Evolutionary conservation across 129 eudicot genomes (phyloP).

Genomic region (Lactuca saligna): DNA sequence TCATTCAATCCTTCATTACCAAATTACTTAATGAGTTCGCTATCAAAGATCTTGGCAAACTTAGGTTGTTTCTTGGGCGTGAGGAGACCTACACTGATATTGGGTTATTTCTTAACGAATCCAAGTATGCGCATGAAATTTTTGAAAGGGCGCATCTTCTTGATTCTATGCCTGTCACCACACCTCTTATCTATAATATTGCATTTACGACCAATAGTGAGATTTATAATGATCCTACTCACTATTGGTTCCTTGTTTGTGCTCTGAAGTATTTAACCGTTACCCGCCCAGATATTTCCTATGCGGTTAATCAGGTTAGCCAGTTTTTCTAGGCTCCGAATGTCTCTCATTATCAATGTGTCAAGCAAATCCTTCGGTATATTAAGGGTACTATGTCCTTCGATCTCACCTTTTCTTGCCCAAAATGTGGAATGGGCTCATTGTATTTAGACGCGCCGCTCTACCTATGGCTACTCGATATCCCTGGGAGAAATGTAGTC

Average conservation of each 20-base stretch:
- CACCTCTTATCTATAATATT: background rate
- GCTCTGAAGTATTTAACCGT: background rate
- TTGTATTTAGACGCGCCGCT: background rate
- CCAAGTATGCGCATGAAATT: too few species aligned
- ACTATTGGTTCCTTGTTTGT: background rate
- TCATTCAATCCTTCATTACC: background rate
- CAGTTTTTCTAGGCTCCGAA: background rate
- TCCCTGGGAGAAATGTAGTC: too few species aligned
- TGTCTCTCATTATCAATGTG: background rate
- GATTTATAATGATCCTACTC: background rate
- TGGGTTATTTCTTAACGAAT: too few species aligned
- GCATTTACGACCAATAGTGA: background rate
- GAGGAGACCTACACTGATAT: too few species aligned
- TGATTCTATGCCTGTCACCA: background rate
- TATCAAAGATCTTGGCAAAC: too few species aligned
- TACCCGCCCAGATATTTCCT: background rate
- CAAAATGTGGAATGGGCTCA: background rate
- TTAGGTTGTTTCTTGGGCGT: too few species aligned
- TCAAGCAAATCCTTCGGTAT: background rate
- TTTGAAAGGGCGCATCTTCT: background rate
- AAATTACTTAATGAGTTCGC: too few species aligned
- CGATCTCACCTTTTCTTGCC: background rate
- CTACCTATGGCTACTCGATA: background rate
- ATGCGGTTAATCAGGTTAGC: background rate
- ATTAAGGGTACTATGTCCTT: background rate